phyloP scores from a whole-genome alignment of 1,284 basidiomycete species.

The Ustilago vetiveriae region DNA sequence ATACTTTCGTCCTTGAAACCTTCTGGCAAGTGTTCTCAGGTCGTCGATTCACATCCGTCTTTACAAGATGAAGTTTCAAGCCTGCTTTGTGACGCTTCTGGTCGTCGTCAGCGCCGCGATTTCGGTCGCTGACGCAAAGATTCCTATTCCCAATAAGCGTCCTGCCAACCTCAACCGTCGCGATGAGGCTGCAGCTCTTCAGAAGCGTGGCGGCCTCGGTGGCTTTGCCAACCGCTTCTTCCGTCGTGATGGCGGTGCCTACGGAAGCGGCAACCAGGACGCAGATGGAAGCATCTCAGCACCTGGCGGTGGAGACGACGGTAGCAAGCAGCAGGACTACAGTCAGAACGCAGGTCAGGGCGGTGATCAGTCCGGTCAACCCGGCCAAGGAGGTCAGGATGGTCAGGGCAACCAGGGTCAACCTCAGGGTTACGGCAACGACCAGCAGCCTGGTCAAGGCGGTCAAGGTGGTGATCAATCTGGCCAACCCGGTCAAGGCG shows the following conservation, averaged over 20 bases:
- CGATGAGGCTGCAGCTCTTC: conserved; percentile 19
- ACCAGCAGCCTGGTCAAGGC: not conserved
- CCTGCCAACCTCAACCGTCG: conserved; percentile 34
- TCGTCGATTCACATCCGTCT: not conserved
- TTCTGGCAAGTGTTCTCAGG: conserved; percentile 40
- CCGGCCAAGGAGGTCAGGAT: not conserved
- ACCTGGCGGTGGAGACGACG: not conserved
- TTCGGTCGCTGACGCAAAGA: conserved; percentile 42
- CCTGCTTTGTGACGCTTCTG: conserved; percentile 39
- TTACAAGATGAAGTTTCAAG: conserved; percentile 41
- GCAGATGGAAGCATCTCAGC: conserved; percentile 9
- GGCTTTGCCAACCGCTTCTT: conserved; percentile 30
- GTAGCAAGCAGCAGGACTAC: conserved; percentile 11
- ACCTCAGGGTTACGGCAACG: not conserved
- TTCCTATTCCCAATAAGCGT: conserved; percentile 30
- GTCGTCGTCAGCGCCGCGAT: conserved; percentile 45
- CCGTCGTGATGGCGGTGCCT: conserved; percentile 19
- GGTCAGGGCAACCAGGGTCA: not conserved
- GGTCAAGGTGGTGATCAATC: no score
- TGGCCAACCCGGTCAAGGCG: not conserved
- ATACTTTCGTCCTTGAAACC: conserved; percentile 5
- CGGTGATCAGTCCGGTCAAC: not conserved
- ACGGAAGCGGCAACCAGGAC: conserved; percentile 6
- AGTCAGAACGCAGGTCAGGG: not conserved
- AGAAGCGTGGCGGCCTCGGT: conserved; percentile 25